A percentile compares a stretch with the other conserved stretches of the same genome.
Evolutionary conservation across 208 protist genomes (phyloP).

Genomic region (Crithidia sp.): DNA sequence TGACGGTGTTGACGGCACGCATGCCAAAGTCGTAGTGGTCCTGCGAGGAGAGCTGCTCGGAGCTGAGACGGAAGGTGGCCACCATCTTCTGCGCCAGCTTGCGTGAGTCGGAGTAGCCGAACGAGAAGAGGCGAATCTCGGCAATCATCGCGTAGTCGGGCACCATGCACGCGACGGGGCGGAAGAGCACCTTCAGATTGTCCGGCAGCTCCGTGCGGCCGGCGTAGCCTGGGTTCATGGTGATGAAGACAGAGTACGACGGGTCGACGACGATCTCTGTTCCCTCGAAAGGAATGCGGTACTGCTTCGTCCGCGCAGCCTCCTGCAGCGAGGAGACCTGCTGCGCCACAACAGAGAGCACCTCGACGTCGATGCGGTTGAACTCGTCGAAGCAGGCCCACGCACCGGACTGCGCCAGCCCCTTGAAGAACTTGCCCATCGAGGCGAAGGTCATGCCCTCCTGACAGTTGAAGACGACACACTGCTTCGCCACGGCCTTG

Average conservation of each 20-base stretch:
- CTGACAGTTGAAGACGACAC: constrained; percentile 98
- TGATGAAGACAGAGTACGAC: constrained; percentile 96
- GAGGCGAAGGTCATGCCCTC: constrained; percentile 96
- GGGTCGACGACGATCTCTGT: constrained; percentile 94
- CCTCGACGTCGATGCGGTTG: constrained; percentile 98
- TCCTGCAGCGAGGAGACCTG: constrained; percentile 96
- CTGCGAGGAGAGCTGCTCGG: constrained; percentile 97
- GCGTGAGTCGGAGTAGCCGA: constrained; percentile 96
- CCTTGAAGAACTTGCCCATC: constrained; percentile 98
- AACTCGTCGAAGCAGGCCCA: constrained; percentile 99
- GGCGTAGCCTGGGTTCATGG: constrained; percentile 99
- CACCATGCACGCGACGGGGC: constrained; percentile 98
- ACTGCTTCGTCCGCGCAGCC: constrained; percentile 74
- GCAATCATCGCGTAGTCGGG: constrained; percentile 99
- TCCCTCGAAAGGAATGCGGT: constrained; percentile 95
- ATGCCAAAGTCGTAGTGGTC: constrained; percentile 99
- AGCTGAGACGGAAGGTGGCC: constrained; percentile 97
- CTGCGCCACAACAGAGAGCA: constrained; percentile 96
- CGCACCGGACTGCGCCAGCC: constrained; percentile 94
- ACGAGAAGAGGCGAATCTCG: constrained; percentile 98
- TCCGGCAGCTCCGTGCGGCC: constrained; percentile 98
- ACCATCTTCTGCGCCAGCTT: constrained; percentile 97
- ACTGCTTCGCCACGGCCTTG: constrained; percentile 97
- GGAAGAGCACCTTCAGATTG: constrained; percentile 98
- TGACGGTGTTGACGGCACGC: constrained; percentile 98